Evolutionary conservation across 2,329 filamentous ascomycete genomes (phyloP).

Genomic region (Orbilia brochopaga): DNA sequence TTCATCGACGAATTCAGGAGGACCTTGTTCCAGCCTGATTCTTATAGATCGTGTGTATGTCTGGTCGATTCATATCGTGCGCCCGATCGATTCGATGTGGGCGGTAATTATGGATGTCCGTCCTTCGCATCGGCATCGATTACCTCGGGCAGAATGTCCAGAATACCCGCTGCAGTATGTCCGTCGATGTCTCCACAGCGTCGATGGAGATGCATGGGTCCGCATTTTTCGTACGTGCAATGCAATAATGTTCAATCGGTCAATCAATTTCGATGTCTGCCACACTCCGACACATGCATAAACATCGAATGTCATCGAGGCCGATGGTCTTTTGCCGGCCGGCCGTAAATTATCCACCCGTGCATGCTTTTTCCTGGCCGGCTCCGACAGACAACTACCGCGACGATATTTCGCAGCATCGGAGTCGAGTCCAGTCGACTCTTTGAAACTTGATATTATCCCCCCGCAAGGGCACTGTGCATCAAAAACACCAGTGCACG

Average conservation of each 20-base stretch:
- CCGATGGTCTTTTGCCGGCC: background rate
- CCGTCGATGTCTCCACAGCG: constrained; percentile 41
- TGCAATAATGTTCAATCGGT: background rate
- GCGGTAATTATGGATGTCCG: constrained; percentile 2
- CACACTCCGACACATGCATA: background rate
- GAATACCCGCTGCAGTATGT: constrained; percentile 29
- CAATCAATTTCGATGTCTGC: background rate
- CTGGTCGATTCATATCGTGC: background rate
- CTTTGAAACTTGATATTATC: too few relatives aligned
- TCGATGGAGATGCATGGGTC: constrained; percentile 36
- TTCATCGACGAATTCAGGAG: constrained; percentile 1
- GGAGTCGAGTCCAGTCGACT: too few relatives aligned
- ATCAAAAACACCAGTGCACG: background rate
- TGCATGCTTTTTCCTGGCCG: background rate
- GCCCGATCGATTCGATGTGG: too few relatives aligned
- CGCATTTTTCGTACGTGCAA: too few relatives aligned
- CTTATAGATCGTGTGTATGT: background rate
- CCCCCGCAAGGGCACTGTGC: background rate
- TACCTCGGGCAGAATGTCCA: constrained; percentile 43
- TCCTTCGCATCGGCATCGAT: background rate
- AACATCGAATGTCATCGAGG: background rate
- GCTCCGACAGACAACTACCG: too few relatives aligned
- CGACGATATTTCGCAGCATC: too few relatives aligned
- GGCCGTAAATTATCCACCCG: background rate
- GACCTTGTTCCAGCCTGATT: background rate